Base-by-base conservation (phyloP, 192 early-diverging fungal species). In the Entomortierella lignicola region DNA sequence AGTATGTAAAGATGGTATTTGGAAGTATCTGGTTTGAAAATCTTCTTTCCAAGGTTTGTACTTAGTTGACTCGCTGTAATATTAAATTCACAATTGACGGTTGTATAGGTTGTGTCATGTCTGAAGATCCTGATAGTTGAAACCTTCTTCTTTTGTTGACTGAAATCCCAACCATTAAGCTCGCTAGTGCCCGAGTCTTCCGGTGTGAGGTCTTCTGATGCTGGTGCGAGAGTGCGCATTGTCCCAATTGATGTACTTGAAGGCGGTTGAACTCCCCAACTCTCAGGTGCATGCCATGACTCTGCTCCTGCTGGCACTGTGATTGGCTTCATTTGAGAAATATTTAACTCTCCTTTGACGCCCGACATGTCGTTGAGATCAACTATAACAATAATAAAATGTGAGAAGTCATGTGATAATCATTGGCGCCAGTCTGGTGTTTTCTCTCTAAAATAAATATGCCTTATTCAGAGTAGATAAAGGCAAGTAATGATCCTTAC, bases 91-190 rank as follows among this genome's bases (percentile, higher is more conserved):
- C 89, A 91, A 57, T 88, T 88, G 30, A 97, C 88, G 0, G 93
- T 94, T 18, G 90, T 90, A 71, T 93, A 96, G 0, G 95, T 95
- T 32, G 86, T 85, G 66, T 96, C 93, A 8, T 87, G 86, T 48
- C 92, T 85, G 71, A 93, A 96, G 12, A 95, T 91, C 26, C 93
- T 89, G 63, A 97, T 88, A 2, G 66, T 69, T 23, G 74, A 68
- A 0, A 48, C 13, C 13, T 66, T 77, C 21, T 65, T 64, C 13
- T 66, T 77, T 20, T 65, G 59, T 41, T 77, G 57, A n/a, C 66
- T 65, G 31, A 53, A 69, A 17, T 77, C 74, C 74, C 74, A 77
- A 23, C 43, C 65, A 17, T 77, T 66, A 69, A 43, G 60, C 34
- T 77, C 74, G 30, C 66, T 64, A 25, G 47, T 27, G 27, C 69